Evolutionary conservation across 1,284 basidiomycete species (phyloP), one percentile per base, ranked within the genome.

Genomic region (Tilletia horrida): DNA sequence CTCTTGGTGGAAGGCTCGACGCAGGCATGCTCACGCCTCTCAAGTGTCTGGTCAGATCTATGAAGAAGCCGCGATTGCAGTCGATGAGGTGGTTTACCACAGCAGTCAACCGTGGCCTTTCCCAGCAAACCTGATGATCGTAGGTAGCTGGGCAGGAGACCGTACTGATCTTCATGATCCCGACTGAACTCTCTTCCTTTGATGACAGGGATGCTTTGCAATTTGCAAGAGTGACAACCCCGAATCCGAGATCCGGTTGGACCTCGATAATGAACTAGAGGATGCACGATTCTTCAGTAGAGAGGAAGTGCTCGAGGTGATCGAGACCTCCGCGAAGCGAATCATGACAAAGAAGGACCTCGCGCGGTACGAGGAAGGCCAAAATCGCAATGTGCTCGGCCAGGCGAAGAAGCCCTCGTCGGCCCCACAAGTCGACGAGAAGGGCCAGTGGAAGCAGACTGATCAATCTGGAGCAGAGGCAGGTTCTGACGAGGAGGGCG

Each of bases 181-280:
- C 27, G 6, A 27, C 50, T 52, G 50, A 52, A 23, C 11, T 27
- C 23, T 52, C 7, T 21, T 25, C 27, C 11, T 25, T 52, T 14
- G 6, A 4, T 25, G 13, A 27, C 31, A 59, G 55, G 55, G 55
- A 16, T 59, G 55, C 55, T 59, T 59, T 29, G 55, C 55, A 25
- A 59, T 59, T 16, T 59, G 55, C 55, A 59, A 59, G 55, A 59
- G 55, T 21, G 55, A 59, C 29, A 11, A 40, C 3, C 55, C 55
- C 11, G 55, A 59, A 21, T 59, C 55, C 31, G 55, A 62, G 2
- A 89, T 97, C 73, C 87, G 92, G 13, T 85, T 87, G 13, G 94
- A 97, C 82, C 86, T 98, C 16, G 95, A 97, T 80, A 95, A 96
- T 76, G 95, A 98, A 84, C 87, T 98, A n/a, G 89, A 91, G 80